Evolutionary conservation across 106 monocot genomes (phyloP).

Genomic region (Triglochin maritima): DNA sequence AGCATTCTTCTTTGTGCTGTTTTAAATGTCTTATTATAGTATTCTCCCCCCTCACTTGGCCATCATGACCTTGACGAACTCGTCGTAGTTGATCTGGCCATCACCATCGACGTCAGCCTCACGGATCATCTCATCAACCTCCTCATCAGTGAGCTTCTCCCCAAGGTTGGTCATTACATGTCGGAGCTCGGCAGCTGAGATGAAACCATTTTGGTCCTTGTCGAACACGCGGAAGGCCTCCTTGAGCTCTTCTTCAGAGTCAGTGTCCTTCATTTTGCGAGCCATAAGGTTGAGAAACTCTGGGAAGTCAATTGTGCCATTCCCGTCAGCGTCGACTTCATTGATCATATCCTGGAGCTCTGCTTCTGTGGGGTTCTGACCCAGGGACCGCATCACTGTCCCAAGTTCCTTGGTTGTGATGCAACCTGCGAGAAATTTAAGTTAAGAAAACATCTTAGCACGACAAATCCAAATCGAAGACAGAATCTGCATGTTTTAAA

Average conservation of each 20-base stretch:
- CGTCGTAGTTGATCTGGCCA: constrained; percentile 17
- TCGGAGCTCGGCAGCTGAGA: constrained; percentile 12
- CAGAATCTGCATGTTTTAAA: no score
- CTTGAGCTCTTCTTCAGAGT: constrained; percentile 16
- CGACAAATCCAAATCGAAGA: no score
- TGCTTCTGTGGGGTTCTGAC: constrained; percentile 14
- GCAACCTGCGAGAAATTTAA: constrained; percentile 4
- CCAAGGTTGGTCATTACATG: not conserved
- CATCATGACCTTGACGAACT: constrained; percentile 20
- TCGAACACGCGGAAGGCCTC: constrained; percentile 17
- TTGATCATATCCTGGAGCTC: constrained; percentile 20
- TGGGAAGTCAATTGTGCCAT: constrained; percentile 16
- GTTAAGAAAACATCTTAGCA: no score
- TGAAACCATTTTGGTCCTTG: constrained; percentile 24
- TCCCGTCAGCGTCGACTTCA: constrained; percentile 15
- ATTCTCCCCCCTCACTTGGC: constrained; percentile 5
- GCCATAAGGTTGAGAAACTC: constrained; percentile 21
- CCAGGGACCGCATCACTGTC: constrained; percentile 15
- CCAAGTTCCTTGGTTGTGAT: constrained; percentile 19
- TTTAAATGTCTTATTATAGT: not conserved
- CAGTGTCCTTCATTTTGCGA: constrained; percentile 17
- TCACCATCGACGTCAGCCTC: constrained; percentile 17
- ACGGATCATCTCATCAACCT: constrained; percentile 19
- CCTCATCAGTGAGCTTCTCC: constrained; percentile 11
- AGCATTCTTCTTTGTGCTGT: not conserved